phyloP scores from a whole-genome alignment of 768 basidiomycete species.

The Gloeophyllum trabeum region DNA sequence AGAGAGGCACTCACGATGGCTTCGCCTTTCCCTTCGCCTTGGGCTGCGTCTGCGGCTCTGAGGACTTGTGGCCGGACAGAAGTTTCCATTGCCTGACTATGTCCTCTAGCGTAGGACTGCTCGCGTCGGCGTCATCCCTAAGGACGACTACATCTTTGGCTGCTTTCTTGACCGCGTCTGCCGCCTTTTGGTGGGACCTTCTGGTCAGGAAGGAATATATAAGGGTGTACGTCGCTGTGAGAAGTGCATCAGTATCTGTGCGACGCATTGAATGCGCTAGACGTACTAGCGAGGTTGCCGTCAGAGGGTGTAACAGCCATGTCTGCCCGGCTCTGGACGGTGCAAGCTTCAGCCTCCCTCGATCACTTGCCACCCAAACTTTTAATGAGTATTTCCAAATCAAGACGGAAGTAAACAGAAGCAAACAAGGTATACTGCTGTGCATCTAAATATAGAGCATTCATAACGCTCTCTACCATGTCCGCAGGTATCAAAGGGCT shows the following conservation, averaged over 20 bases:
- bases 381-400: too few species aligned
- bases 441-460: too few species aligned
- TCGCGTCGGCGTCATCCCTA: slow-evolving; percentile 34
- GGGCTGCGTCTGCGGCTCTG: too few species aligned
- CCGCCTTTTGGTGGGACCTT: slow-evolving; percentile 58
- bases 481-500: slow-evolving; percentile 68
- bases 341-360: too few species aligned
- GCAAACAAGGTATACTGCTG: too few species aligned
- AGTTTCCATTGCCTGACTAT: slow-evolving; percentile 59
- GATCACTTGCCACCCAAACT: too few species aligned
- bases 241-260: background rate
- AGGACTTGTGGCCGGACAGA: too few species aligned
- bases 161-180: slow-evolving; percentile 64
- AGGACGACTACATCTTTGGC: slow-evolving; percentile 51
- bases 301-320: slow-evolving; percentile 15
- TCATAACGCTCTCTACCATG: too few species aligned
- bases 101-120: slow-evolving; percentile 48
- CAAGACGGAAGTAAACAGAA: too few species aligned
- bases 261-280: slow-evolving; percentile 4
- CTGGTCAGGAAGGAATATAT: slow-evolving; percentile 65
- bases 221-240: slow-evolving; percentile 60
- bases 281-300: slow-evolving; percentile 40
- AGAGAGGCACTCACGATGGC: background rate
- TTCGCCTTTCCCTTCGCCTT: too few species aligned
- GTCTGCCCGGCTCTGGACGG: background rate